phyloP scores from a whole-genome alignment of 176 grass and related monocot species.

The Phyllostachys edulis region DNA sequence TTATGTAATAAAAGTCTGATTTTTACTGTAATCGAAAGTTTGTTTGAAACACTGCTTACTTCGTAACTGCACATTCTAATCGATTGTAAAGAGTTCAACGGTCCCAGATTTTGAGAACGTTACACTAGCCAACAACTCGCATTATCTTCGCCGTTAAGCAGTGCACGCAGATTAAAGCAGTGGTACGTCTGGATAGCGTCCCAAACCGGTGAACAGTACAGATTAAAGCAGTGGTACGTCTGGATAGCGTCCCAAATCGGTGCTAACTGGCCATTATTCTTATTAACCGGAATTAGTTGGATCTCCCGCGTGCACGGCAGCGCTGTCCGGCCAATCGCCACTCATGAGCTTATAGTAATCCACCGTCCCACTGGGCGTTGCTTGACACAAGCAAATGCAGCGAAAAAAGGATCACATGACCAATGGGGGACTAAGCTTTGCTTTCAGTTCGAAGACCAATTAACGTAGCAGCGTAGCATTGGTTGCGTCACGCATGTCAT shows the following conservation, averaged over 20 bases:
- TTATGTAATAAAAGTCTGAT: no score
- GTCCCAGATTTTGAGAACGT: no score
- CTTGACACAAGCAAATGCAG: constrained; percentile 26
- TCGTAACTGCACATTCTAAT: no score
- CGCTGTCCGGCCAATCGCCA: background rate
- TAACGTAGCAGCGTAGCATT: background rate
- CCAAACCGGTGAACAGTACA: background rate
- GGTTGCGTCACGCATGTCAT: constrained; percentile 7
- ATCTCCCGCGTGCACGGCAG: background rate
- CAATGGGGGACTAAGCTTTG: no score
- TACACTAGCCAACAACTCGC: background rate
- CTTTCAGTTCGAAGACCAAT: background rate
- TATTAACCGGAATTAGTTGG: background rate
- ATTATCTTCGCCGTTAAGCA: background rate
- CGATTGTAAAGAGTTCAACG: no score
- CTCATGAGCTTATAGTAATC: background rate
- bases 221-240: background rate
- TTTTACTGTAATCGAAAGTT: no score
- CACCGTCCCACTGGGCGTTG: constrained; percentile 28
- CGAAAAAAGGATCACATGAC: background rate
- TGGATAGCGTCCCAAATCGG: background rate
- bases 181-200: background rate
- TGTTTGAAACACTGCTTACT: no score
- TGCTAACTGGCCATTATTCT: background rate
- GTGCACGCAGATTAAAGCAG: background rate